phyloP scores from a whole-genome alignment of 306 rosid species.

The Cajanus cajan region DNA sequence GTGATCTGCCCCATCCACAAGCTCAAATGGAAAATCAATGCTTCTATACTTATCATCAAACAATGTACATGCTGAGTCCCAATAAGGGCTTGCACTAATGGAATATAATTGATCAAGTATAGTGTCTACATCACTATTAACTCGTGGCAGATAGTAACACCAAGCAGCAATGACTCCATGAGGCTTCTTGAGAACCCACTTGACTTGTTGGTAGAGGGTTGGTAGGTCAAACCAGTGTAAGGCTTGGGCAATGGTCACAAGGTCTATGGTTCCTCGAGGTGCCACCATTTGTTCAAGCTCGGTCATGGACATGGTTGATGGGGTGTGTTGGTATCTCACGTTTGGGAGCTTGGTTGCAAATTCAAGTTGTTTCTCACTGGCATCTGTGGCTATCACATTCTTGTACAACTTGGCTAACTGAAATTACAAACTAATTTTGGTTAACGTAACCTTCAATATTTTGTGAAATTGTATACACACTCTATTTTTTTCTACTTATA shows the following conservation, averaged over 20 bases:
- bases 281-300: constrained; percentile 56
- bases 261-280: constrained; percentile 50
- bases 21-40: constrained; percentile 77
- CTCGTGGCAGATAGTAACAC: constrained; percentile 63
- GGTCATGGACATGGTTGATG: constrained; percentile 45
- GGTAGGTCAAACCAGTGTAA: constrained; percentile 75
- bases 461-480: no score
- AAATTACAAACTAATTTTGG: constrained; percentile 14
- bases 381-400: constrained; percentile 69
- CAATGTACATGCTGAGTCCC: constrained; percentile 52
- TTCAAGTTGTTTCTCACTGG: constrained; percentile 58
- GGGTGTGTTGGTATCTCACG: constrained; percentile 53
- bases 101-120: constrained; percentile 38
- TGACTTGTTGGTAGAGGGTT: constrained; percentile 58
- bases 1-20: constrained; percentile 50
- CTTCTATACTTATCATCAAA: constrained; percentile 50
- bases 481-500: no score
- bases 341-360: constrained; percentile 56
- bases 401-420: constrained; percentile 64
- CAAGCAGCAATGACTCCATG: constrained; percentile 71
- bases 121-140: constrained; percentile 37
- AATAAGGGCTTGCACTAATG: constrained; percentile 33
- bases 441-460: background rate
- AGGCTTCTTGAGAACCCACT: constrained; percentile 65
- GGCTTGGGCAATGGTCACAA: constrained; percentile 72